phyloP scores from a whole-genome alignment of 768 basidiomycete species.

The Heimioporus sp. region DNA sequence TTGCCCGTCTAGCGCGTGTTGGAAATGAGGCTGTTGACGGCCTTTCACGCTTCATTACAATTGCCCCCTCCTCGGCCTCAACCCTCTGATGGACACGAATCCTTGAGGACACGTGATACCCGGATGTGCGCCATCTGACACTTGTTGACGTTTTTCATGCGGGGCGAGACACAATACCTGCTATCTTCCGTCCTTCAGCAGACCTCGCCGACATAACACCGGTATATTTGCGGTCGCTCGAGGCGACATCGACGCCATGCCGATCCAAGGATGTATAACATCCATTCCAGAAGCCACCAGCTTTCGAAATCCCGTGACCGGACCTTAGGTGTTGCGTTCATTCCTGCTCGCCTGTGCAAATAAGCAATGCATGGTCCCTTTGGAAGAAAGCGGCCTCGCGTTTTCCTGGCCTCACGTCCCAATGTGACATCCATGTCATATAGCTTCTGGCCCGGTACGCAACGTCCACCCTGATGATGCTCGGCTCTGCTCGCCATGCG shows the following conservation, averaged over 20 bases:
- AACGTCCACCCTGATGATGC: conserved; percentile 19
- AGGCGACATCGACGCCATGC: conserved; percentile 1
- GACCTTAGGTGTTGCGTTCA: conserved; percentile 24
- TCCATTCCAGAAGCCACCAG: conserved; percentile 16
- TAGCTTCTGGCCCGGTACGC: conserved; percentile 17
- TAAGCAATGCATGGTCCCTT: conserved; percentile 25
- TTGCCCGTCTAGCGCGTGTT: conserved; percentile 25
- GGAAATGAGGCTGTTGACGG: conserved; percentile 27
- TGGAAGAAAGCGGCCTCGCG: conserved; percentile 33
- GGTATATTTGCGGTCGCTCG: conserved; percentile 6
- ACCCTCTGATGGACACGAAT: conserved; percentile 14
- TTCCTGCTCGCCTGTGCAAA: conserved; percentile 29
- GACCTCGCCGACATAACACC: conserved; percentile 1
- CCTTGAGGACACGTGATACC: conserved; percentile 17
- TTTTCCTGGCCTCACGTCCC: conserved; percentile 26
- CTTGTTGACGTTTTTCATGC: conserved; percentile 12
- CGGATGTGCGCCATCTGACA: conserved; percentile 9
- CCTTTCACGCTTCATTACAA: conserved; percentile 22
- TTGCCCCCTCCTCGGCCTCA: conserved; percentile 22
- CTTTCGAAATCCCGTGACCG: conserved; percentile 13
- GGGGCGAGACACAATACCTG: not conserved
- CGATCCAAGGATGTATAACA: not conserved
- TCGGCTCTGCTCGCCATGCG: conserved; percentile 28
- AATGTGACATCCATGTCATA: conserved; percentile 20
- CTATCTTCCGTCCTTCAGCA: not conserved